These are phyloP conservation scores for Agaricus blazei DNA, from an alignment of 768 basidiomycete genomes.

Conservation along the genomic window DNA sequence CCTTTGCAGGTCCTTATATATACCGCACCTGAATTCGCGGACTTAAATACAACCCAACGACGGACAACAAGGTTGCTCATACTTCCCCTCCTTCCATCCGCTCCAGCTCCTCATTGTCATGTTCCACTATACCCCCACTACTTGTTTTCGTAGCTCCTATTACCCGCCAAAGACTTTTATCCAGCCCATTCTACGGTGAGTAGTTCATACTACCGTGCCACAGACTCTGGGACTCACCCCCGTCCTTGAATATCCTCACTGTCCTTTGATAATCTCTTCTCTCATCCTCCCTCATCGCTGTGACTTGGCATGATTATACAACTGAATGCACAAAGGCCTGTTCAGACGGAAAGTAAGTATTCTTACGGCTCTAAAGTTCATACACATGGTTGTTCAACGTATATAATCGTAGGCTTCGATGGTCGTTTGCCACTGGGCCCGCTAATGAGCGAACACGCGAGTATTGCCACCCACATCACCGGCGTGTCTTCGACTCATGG, in stretches of 20 bases:
- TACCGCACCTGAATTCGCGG: not conserved
- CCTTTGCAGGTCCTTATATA: not conserved
- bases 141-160: not conserved
- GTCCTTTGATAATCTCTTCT: not conserved
- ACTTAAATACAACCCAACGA: slow-evolving; percentile 2
- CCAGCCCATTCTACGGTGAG: slow-evolving; percentile 7
- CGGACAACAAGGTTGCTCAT: not conserved
- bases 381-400: slow-evolving; percentile 7
- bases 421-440: slow-evolving; percentile 2
- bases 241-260: not conserved
- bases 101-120: not conserved
- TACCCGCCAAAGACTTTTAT: not conserved
- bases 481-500: not conserved
- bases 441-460: slow-evolving; percentile 4
- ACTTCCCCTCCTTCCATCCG: not conserved
- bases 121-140: not conserved
- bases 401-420: slow-evolving; percentile 3
- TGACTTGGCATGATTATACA: not conserved
- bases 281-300: not conserved
- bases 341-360: slow-evolving; percentile 1
- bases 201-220: not conserved
- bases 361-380: slow-evolving; percentile 1
- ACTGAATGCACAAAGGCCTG: slow-evolving; percentile 2
- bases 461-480: not conserved
- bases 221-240: not conserved